Percentiles rank a stretch among this genome's conserved stretches.
Conservation (phyloP, 345 rosid species). For the Gossypium turneri region DNA sequence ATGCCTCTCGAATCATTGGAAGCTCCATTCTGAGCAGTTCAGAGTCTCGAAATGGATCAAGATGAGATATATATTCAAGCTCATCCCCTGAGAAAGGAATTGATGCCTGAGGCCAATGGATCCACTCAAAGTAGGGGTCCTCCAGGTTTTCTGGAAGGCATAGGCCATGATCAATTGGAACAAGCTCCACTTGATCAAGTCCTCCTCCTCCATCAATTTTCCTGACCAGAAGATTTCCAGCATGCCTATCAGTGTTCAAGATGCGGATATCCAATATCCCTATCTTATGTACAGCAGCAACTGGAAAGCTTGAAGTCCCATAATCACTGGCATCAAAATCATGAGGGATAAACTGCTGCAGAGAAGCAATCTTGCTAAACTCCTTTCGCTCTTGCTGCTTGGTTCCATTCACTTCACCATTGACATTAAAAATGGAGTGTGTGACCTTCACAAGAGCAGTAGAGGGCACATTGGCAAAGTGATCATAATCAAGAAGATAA, state of each 20-base stretch:
- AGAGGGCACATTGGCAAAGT: slow-evolving; percentile 68
- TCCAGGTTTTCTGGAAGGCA: slow-evolving; percentile 91
- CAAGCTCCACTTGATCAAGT: slow-evolving; percentile 74
- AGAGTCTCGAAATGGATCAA: slow-evolving; percentile 62
- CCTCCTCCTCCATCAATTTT: slow-evolving; percentile 61
- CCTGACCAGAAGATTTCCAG: slow-evolving; percentile 82
- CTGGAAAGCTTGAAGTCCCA: slow-evolving; percentile 69
- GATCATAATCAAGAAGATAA: slow-evolving; percentile 58
- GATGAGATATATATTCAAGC: slow-evolving; percentile 59
- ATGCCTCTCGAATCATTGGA: slow-evolving; percentile 91
- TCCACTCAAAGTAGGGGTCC: slow-evolving; percentile 98
- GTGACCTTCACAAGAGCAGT: slow-evolving; percentile 65
- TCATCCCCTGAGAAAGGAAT: slow-evolving; percentile 92
- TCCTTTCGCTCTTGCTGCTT: slow-evolving; percentile 40
- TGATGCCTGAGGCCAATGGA: slow-evolving; percentile 99
- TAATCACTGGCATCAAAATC: slow-evolving; percentile 77
- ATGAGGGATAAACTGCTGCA: slow-evolving; percentile 66
- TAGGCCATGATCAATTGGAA: slow-evolving; percentile 95
- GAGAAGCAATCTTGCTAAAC: slow-evolving; percentile 73
- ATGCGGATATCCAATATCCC: slow-evolving; percentile 69
- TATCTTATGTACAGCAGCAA: slow-evolving; percentile 56
- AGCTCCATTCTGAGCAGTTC: slow-evolving; percentile 74
- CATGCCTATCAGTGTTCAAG: slow-evolving; percentile 73
- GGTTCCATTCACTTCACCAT: slow-evolving; percentile 50
- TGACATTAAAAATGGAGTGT: slow-evolving; percentile 59